Evolutionary conservation across 257 asterid genomes (phyloP).

Genomic region (Nicotiana paniculata): DNA sequence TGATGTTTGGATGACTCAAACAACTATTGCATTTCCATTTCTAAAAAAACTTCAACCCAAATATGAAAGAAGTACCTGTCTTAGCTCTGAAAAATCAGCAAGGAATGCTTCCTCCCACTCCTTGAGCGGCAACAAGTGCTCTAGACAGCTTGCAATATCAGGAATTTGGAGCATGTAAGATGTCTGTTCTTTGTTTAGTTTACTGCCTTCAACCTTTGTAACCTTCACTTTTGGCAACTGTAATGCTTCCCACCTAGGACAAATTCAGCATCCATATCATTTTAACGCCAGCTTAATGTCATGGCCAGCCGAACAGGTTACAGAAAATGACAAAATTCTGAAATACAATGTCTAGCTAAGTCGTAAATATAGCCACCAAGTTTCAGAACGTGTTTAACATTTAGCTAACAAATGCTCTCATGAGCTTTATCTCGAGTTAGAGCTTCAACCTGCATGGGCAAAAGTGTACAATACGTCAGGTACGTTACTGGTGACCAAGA

Average conservation of each 20-base stretch:
- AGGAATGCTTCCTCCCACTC: conserved; percentile 94
- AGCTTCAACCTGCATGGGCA: background rate
- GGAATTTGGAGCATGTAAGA: conserved; percentile 91
- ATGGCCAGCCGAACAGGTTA: background rate
- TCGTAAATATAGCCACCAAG: background rate
- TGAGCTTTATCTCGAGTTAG: background rate
- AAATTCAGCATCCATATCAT: conserved; percentile 2
- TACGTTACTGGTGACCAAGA: background rate
- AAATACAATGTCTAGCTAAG: background rate
- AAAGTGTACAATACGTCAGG: background rate
- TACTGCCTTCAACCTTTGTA: conserved; percentile 42
- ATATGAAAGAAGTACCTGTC: conserved; percentile 43
- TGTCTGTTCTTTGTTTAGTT: conserved; percentile 55
- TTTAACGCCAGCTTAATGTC: background rate
- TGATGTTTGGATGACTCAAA: background rate
- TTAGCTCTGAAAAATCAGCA: conserved; percentile 70
- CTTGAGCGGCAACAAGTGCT: conserved; percentile 69
- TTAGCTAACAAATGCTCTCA: background rate
- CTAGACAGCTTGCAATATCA: conserved; percentile 64
- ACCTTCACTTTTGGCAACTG: conserved; percentile 69
- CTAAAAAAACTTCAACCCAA: background rate
- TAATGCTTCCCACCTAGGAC: conserved; percentile 78
- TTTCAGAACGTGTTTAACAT: background rate
- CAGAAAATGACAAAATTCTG: background rate
- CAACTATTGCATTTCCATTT: background rate